Conservation (phyloP, 352 stramenopile genomes). For the Phytopythium oedochilum region DNA sequence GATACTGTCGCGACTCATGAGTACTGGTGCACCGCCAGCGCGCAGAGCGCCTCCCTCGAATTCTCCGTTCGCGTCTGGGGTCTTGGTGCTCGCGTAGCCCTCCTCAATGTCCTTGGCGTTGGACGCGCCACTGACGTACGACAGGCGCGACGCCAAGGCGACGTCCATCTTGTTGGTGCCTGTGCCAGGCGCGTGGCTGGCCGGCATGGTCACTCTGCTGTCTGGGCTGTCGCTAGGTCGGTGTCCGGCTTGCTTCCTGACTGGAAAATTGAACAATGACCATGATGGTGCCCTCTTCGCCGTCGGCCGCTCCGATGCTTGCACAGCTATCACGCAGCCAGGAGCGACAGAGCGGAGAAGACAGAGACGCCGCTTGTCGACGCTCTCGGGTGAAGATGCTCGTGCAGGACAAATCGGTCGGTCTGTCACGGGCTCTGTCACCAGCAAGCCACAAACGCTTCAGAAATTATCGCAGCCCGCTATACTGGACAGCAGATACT, state of each 20-base stretch:
- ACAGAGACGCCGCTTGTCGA: too few species aligned
- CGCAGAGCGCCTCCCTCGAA: constrained; percentile 27
- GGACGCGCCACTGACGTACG: constrained; percentile 26
- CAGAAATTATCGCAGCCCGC: too few species aligned
- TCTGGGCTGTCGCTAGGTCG: constrained; percentile 5
- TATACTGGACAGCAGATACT: too few species aligned
- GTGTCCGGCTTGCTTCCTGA: too few species aligned
- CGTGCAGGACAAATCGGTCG: too few species aligned
- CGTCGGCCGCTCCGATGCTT: too few species aligned
- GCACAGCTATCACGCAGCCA: too few species aligned
- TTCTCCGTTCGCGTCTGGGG: constrained; percentile 23
- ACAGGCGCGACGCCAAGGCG: constrained; percentile 22
- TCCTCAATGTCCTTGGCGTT: constrained; percentile 16
- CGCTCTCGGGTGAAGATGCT: too few species aligned
- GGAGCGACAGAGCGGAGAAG: too few species aligned
- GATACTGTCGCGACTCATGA: constrained; percentile 19
- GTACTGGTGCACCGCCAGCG: constrained; percentile 8
- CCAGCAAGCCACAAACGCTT: too few species aligned
- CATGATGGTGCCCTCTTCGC: too few species aligned
- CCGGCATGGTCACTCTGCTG: neutral
- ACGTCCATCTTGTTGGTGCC: constrained; percentile 24
- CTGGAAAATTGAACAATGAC: constrained; percentile 17
- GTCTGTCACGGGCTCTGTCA: too few species aligned
- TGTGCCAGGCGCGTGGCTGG: constrained; percentile 14
- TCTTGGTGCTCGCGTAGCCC: constrained; percentile 20